Evolutionary conservation across 345 rosid genomes (phyloP), one percentile per base, ranked within the genome.

Genomic region (Brassica cretica): DNA sequence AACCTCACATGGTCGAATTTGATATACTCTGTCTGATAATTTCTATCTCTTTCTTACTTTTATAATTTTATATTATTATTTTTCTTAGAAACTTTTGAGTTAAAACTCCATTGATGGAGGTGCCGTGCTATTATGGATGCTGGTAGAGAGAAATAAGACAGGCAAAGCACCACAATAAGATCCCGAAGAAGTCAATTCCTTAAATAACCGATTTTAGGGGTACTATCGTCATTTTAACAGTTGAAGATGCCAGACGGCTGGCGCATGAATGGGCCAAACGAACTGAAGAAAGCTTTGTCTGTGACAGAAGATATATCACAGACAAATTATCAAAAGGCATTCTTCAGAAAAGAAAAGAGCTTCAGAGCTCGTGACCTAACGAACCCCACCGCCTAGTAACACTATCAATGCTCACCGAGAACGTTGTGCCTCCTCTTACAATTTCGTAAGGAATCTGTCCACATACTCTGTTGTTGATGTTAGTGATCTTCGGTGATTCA

Each of bases 231-330:
- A 76, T 32, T 39, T 25, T 0, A 4, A 1, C 6, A 41, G 61
- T 9, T 19, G 37, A 32, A 76, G 70, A 55, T 59, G 30, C 56
- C n/a, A 59, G 33, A 49, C 61, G 74, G 68, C 64, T 25, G 33
- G 68, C 27, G 70, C 32, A 25, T 76, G 53, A 76, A 77, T 71
- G 82, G 78, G 74, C 82, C 70, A 73, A 73, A 73, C 78, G 78
- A 73, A 67, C 24, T 33, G 30, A 24, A 33, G 0, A 35, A 64
- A 66, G 27, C 33, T 41, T 10, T 60, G 74, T 1, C 82, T 68
- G 74, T 79, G 74, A 79, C 63, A 61, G 39, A 68, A 60, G 19
- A 14, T 68, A 72, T 8, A 73, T 68, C 8, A 79, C 82, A 79
- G 82, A 72, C 82, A 56, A 79, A 79, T 73, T 0, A 79, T 0